These are phyloP conservation scores for Pestalotiopsis sp. DNA, from an alignment of 2,329 filamentous ascomycete genomes.

Conservation along the genomic window DNA sequence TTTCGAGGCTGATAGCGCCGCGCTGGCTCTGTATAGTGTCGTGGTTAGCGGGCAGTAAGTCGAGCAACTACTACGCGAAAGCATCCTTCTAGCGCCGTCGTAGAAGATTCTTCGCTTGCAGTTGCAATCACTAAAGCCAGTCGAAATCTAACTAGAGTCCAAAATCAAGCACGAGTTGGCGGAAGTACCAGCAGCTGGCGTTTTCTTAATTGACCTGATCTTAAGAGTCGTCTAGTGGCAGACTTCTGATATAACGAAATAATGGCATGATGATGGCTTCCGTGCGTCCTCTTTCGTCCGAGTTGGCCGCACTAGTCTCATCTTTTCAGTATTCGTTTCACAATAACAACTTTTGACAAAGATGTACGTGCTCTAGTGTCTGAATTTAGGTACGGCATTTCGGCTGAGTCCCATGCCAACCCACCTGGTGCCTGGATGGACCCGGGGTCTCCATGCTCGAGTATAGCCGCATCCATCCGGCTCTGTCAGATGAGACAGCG, in stretches of 20 bases:
- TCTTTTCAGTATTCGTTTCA: not conserved
- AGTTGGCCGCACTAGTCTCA: conserved; percentile 1
- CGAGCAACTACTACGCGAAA: not conserved
- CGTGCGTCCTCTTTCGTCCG: not conserved
- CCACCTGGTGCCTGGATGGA: not conserved
- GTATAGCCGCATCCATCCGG: not conserved
- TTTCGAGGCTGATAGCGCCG: conserved; percentile 10
- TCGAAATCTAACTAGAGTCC: not conserved
- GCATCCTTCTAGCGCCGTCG: not conserved
- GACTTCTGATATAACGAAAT: not conserved
- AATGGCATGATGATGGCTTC: not conserved
- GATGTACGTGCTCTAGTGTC: not conserved
- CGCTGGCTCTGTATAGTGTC: not conserved
- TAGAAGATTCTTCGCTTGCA: not conserved
- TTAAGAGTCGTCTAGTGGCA: not conserved
- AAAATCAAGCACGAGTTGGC: not conserved
- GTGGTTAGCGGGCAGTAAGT: not conserved
- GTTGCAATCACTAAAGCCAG: not conserved
- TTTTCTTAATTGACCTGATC: not conserved
- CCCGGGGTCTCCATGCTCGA: not conserved
- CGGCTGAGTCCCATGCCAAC: not conserved
- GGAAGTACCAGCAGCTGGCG: not conserved
- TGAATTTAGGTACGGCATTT: not conserved
- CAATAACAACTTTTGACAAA: not conserved
- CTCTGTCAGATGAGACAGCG: not conserved